These are phyloP conservation scores for Anaeramoeba flamelloides DNA, from an alignment of 78 protist genomes.

Conservation along the genomic window DNA sequence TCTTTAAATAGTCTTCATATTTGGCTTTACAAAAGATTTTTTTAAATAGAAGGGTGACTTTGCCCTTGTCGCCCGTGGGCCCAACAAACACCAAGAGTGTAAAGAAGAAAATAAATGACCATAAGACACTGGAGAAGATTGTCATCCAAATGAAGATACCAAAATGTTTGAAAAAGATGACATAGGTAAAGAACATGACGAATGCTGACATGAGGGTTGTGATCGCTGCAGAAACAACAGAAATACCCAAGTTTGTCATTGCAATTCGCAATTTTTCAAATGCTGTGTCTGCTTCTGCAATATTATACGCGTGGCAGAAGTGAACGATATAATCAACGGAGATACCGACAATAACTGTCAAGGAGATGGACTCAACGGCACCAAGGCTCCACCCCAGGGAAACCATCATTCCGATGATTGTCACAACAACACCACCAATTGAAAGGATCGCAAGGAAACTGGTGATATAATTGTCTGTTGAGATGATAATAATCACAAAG, in stretches of 20 bases:
- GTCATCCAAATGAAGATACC: conserved; percentile 13
- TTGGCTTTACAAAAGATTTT: too few relatives aligned
- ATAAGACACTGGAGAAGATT: conserved; percentile 5
- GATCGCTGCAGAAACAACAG: conserved; percentile 8
- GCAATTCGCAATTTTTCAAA: conserved; percentile 5
- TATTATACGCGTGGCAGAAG: background rate
- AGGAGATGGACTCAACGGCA: conserved; percentile 9
- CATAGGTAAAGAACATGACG: background rate
- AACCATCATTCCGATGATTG: background rate
- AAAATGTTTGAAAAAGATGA: conserved; percentile 16
- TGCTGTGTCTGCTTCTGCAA: conserved; percentile 6
- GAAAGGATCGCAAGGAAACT: background rate
- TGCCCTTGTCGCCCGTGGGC: too few relatives aligned
- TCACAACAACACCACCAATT: conserved; percentile 9
- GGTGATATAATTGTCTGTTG: background rate
- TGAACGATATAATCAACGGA: conserved; percentile 18
- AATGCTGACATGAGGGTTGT: conserved; percentile 10
- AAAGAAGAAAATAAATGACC: conserved; percentile 15
- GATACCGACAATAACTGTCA: conserved; percentile 20
- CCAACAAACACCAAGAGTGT: background rate
- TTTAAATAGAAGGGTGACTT: too few relatives aligned
- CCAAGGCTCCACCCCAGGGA: conserved; percentile 7
- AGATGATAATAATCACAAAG: background rate
- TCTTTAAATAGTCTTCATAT: too few relatives aligned
- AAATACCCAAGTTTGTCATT: conserved; percentile 4